These are phyloP conservation scores for Neonothopanus nambi DNA, from an alignment of 1,284 basidiomycete genomes.

Conservation along the genomic window DNA sequence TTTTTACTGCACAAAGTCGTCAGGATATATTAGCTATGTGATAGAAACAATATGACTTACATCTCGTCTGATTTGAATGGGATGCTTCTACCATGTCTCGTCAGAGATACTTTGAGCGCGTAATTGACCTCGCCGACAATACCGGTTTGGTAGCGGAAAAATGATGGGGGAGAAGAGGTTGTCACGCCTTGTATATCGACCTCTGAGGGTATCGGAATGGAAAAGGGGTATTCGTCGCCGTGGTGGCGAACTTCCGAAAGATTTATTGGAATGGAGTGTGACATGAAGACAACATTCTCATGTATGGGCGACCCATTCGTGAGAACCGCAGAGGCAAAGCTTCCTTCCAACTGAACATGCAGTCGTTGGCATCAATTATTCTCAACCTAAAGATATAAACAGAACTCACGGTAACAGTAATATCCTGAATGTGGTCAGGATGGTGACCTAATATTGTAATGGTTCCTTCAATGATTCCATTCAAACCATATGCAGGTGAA, in stretches of 20 bases:
- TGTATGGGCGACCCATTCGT: constrained; percentile 1
- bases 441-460: constrained; percentile 33
- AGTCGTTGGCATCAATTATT: neutral
- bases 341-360: constrained; percentile 37
- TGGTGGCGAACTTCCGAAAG: constrained; percentile 21
- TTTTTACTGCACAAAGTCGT: constrained; percentile 24
- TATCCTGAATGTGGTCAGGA: constrained; percentile 35
- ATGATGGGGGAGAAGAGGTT: constrained; percentile 40
- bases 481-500: constrained; percentile 42
- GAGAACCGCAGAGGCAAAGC: constrained; percentile 19
- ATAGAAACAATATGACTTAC: constrained; percentile 33
- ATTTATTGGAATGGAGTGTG: constrained; percentile 33
- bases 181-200: constrained; percentile 29
- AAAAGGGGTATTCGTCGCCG: constrained; percentile 35
- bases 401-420: constrained; percentile 37
- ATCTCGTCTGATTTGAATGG: constrained; percentile 38
- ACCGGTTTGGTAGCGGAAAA: constrained; percentile 35
- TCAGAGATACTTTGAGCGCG: constrained; percentile 38
- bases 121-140: constrained; percentile 41
- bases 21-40: neutral
- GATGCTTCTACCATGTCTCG: constrained; percentile 33
- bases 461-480: constrained; percentile 40
- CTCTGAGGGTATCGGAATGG: constrained; percentile 38
- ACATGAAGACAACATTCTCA: constrained; percentile 25
- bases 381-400: neutral